Conservation (phyloP, 106 monocot genomes). For the Vanilla planifolia region DNA sequence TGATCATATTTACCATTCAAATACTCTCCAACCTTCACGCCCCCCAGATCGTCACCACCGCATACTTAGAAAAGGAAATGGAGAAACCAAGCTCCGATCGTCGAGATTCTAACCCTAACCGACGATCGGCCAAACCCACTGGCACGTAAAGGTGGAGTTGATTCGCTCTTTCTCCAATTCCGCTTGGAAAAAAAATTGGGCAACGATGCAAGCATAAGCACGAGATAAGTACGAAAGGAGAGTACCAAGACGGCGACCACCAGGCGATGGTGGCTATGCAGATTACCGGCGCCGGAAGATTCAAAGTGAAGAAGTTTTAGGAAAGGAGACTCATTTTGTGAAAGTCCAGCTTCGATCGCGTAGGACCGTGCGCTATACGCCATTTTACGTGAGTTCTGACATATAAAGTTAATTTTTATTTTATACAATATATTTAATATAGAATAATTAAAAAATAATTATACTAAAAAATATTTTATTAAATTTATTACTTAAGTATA, state of each 20-base stretch:
- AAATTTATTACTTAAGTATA: too few relatives aligned
- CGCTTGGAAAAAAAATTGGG: slow-evolving; percentile 5
- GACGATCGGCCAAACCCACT: not conserved
- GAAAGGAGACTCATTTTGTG: slow-evolving; percentile 2
- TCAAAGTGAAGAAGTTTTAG: not conserved
- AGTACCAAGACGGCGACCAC: not conserved
- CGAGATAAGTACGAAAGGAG: not conserved
- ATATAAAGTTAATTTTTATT: too few relatives aligned
- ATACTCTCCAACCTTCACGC: slow-evolving; percentile 2
- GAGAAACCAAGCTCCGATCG: slow-evolving; percentile 3
- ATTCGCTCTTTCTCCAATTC: not conserved
- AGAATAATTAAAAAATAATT: too few relatives aligned
- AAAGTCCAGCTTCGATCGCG: slow-evolving; percentile 1
- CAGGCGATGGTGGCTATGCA: not conserved
- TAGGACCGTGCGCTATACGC: too few relatives aligned
- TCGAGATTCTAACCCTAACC: not conserved
- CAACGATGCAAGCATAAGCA: not conserved
- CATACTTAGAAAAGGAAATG: not conserved
- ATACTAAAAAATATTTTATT: too few relatives aligned
- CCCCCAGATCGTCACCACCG: slow-evolving; percentile 9
- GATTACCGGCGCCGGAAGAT: slow-evolving; percentile 3
- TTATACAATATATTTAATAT: too few relatives aligned
- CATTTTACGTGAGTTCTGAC: too few relatives aligned
- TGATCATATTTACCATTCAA: slow-evolving; percentile 21
- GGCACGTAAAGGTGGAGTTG: not conserved